These are phyloP conservation scores for Pythium folliculosum DNA, from an alignment of 352 stramenopile species.

Conservation along the genomic window DNA sequence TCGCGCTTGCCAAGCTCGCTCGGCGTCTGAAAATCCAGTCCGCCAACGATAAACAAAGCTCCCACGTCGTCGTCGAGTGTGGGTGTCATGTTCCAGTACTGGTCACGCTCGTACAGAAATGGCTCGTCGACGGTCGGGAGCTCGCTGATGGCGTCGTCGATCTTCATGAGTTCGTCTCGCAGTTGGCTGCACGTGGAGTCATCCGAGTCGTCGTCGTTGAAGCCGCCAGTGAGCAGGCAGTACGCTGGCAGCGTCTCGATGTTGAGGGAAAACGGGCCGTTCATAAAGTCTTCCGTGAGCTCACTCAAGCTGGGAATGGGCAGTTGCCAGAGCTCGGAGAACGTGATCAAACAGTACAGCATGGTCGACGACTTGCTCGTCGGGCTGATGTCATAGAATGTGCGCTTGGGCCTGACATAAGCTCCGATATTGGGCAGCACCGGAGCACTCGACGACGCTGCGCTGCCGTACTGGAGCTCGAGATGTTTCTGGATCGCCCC, in stretches of 20 bases:
- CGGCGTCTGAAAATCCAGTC: constrained; percentile 40
- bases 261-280: constrained; percentile 24
- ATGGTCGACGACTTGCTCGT: constrained; percentile 17
- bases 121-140: constrained; percentile 7
- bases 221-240: constrained; percentile 34
- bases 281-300: constrained; percentile 5
- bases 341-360: constrained; percentile 35
- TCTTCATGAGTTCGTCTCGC: not conserved
- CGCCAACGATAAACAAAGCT: constrained; percentile 37
- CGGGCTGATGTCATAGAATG: not conserved
- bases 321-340: constrained; percentile 33
- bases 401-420: not conserved
- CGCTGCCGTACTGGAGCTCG: not conserved
- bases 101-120: constrained; percentile 35
- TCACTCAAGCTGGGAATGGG: constrained; percentile 11
- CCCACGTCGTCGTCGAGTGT: constrained; percentile 29
- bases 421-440: not conserved
- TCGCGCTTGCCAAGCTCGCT: constrained; percentile 39
- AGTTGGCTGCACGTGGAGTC: constrained; percentile 26
- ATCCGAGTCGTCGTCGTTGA: constrained; percentile 6
- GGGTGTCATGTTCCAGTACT: constrained; percentile 37
- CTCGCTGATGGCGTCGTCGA: not conserved
- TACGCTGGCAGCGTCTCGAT: constrained; percentile 22
- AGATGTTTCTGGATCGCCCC: constrained; percentile 18
- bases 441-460: not conserved